Evolutionary conservation across 1,284 basidiomycete genomes (phyloP).

Genomic region (Crocinoboletus sp.): DNA sequence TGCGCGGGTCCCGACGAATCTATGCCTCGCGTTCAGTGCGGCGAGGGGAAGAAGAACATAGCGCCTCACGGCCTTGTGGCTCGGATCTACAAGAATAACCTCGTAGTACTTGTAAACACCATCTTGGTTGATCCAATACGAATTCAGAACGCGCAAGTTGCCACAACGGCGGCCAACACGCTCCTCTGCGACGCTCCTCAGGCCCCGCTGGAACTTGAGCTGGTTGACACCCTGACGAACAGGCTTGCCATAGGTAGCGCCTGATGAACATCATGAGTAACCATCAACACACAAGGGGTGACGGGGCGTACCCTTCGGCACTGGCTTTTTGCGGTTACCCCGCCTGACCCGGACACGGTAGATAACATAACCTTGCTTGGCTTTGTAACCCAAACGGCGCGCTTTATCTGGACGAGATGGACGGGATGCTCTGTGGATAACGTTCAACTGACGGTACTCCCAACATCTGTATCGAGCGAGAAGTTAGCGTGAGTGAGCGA

Average conservation of each 20-base stretch:
- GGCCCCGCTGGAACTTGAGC: constrained; percentile 95
- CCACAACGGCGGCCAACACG: constrained; percentile 96
- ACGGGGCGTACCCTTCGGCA: constrained; percentile 76
- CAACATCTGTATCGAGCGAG: constrained; percentile 72
- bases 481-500: constrained; percentile 9
- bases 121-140: constrained; percentile 99
- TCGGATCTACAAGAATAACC: constrained; percentile 96
- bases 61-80: constrained; percentile 80
- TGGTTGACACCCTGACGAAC: constrained; percentile 99
- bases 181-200: constrained; percentile 96
- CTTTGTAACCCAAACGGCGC: constrained; percentile 98
- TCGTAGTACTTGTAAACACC: constrained; percentile 99
- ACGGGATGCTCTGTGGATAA: constrained; percentile 96
- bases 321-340: constrained; percentile 99
- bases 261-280: constrained; percentile 33
- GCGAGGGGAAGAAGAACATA: constrained; percentile 1
- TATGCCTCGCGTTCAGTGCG: constrained; percentile 27
- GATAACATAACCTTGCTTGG: constrained; percentile 99
- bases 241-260: constrained; percentile 99
- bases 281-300: not conserved
- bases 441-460: constrained; percentile 98
- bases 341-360: constrained; percentile 98
- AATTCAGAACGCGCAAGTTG: constrained; percentile 95
- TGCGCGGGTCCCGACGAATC: constrained; percentile 93
- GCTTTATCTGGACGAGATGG: constrained; percentile 99